Evolutionary conservation across 2,329 filamentous ascomycete genomes (phyloP).

Genomic region (Neospermospora avenae): DNA sequence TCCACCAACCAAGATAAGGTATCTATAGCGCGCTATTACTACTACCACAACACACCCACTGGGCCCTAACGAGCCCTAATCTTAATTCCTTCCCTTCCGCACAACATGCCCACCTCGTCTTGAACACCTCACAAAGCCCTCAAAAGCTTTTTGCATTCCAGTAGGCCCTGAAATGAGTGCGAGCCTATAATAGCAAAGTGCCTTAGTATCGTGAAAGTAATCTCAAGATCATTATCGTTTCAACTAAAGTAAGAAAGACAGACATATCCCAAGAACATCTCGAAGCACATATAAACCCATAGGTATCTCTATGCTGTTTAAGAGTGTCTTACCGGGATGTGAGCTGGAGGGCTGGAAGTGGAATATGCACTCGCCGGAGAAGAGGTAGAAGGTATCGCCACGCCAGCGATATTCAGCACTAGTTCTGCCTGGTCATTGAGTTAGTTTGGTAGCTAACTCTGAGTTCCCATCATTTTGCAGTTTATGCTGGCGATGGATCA

Average conservation of each 20-base stretch:
- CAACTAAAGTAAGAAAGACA: no score
- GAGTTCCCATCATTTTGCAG: no score
- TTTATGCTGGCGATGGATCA: background rate
- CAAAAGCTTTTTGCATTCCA: constrained; percentile 5
- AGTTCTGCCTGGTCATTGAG: constrained; percentile 18
- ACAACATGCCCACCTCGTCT: constrained; percentile 11
- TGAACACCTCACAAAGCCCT: constrained; percentile 13
- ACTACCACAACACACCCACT: no score
- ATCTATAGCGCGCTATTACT: no score
- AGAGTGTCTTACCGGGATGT: constrained; percentile 25
- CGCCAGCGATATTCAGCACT: constrained; percentile 21
- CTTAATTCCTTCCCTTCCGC: background rate
- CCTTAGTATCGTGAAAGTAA: no score
- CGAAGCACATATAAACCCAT: constrained; percentile 12
- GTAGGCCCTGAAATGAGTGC: constrained; percentile 11
- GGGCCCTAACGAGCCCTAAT: no score
- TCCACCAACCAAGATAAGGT: no score
- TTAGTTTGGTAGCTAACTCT: background rate
- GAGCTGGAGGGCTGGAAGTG: constrained; percentile 23
- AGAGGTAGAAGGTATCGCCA: constrained; percentile 19
- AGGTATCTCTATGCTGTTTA: constrained; percentile 25
- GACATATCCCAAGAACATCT: no score
- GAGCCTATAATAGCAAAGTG: background rate
- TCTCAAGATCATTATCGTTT: no score
- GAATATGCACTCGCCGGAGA: constrained; percentile 25